These are phyloP conservation scores for Kurtzmaniella natalensis DNA, from an alignment of 1,139 yeast genomes.

Conservation along the genomic window DNA sequence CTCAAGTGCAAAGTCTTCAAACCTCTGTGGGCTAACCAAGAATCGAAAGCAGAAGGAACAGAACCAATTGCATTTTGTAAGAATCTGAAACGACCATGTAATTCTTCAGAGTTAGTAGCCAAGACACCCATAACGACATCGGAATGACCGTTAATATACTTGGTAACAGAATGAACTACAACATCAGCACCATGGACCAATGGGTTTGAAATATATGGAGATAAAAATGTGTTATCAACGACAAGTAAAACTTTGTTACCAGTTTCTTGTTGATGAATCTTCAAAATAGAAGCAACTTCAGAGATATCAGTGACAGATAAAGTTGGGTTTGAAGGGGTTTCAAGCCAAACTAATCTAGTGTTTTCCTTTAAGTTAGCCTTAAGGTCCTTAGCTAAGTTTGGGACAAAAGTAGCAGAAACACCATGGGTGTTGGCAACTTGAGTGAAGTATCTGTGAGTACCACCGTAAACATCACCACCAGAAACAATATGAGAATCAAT, in stretches of 20 bases:
- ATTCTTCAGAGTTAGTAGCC: constrained; percentile 59
- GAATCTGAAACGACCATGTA: constrained; percentile 66
- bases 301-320: constrained; percentile 69
- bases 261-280: constrained; percentile 43
- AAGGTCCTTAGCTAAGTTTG: constrained; percentile 58
- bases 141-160: constrained; percentile 89
- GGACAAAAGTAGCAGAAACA: constrained; percentile 65
- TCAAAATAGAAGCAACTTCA: constrained; percentile 51
- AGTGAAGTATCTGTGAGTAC: constrained; percentile 89
- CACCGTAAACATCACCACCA: constrained; percentile 89
- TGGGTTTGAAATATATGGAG: constrained; percentile 90
- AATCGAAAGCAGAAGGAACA: constrained; percentile 84
- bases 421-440: constrained; percentile 82
- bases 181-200: constrained; percentile 79
- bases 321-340: constrained; percentile 88
- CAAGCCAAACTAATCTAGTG: constrained; percentile 82
- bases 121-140: constrained; percentile 88
- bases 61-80: constrained; percentile 89
- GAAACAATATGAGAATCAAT: constrained; percentile 72
- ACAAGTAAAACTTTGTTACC: constrained; percentile 52
- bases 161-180: constrained; percentile 85
- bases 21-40: constrained; percentile 93
- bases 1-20: constrained; percentile 83
- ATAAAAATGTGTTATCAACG: constrained; percentile 91
- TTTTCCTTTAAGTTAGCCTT: constrained; percentile 51